Evolutionary conservation across 306 rosid genomes (phyloP).

Genomic region (Lathyrus tuberosus): DNA sequence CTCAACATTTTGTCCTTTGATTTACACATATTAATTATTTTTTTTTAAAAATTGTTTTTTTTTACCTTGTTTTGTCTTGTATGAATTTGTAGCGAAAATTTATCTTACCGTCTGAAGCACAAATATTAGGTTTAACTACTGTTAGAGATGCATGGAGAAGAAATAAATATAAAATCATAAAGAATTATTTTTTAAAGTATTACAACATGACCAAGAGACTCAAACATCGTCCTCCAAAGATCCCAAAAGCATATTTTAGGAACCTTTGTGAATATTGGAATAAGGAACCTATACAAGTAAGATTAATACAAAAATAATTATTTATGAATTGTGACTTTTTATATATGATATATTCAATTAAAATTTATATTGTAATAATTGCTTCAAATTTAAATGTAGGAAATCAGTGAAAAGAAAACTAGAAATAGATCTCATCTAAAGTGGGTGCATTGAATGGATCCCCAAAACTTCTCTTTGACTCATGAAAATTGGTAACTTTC

Average conservation of each 20-base stretch:
- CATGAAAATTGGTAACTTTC: background rate
- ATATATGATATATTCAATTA: no score
- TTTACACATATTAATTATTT: background rate
- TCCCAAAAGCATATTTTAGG: background rate
- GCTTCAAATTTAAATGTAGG: no score
- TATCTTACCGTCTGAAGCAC: background rate
- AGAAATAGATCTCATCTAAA: background rate
- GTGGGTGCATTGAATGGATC: background rate
- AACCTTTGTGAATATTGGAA: no score
- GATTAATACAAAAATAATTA: no score
- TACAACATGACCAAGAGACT: background rate
- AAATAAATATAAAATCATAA: background rate
- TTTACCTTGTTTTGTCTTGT: background rate
- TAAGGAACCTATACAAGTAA: no score
- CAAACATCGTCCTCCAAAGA: background rate
- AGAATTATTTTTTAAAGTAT: background rate
- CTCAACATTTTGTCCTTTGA: background rate
- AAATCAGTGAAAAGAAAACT: no score
- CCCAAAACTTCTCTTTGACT: background rate
- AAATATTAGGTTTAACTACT: background rate
- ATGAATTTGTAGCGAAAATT: background rate
- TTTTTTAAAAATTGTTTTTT: background rate
- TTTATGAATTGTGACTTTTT: no score
- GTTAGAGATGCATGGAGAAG: background rate
- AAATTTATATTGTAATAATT: no score